A percentile compares a stretch with the other conserved stretches of the same genome.
These are phyloP conservation scores for Didymosphaeria variabile DNA, from an alignment of 2,329 filamentous ascomycete species.

Conservation along the genomic window DNA sequence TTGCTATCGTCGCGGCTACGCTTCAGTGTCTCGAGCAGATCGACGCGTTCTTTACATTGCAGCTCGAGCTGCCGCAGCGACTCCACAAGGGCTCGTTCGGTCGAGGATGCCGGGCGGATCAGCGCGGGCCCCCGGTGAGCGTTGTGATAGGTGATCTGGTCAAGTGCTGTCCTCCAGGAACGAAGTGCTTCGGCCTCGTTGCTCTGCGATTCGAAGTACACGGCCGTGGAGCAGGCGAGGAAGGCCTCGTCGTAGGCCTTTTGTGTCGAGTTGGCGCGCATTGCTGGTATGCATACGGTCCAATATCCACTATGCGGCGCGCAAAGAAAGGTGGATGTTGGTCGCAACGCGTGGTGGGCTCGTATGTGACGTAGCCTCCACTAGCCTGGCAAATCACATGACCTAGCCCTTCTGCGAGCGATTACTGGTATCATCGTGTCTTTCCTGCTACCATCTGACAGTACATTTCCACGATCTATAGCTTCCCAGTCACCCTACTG, in stretches of 20 bases:
- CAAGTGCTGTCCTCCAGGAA: slow-evolving; percentile 88
- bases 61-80: slow-evolving; percentile 84
- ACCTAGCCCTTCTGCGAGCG: too few species aligned
- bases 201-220: slow-evolving; percentile 90
- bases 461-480: too few species aligned
- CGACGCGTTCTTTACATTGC: slow-evolving; percentile 92
- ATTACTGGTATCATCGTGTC: too few species aligned
- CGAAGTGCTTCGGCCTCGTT: slow-evolving; percentile 90
- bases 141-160: slow-evolving; percentile 88
- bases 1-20: slow-evolving; percentile 67
- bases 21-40: slow-evolving; percentile 82
- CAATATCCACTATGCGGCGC: not conserved
- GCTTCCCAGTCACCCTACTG: too few species aligned
- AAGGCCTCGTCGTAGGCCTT: slow-evolving; percentile 99
- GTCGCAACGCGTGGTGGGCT: too few species aligned
- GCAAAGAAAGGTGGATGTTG: not conserved
- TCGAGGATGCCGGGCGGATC: slow-evolving; percentile 78
- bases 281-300: slow-evolving; percentile 27
- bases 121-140: slow-evolving; percentile 75
- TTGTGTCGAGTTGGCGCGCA: slow-evolving; percentile 76
- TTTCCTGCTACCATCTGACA: too few species aligned
- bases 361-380: too few species aligned
- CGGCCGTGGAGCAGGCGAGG: slow-evolving; percentile 90
- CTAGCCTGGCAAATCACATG: too few species aligned
- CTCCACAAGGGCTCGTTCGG: slow-evolving; percentile 82